Percentiles rank a stretch among this genome's conserved stretches.
These are phyloP conservation scores for Sclerotinia subarctica DNA, from an alignment of 2,329 filamentous ascomycete species.

Conservation along the genomic window DNA sequence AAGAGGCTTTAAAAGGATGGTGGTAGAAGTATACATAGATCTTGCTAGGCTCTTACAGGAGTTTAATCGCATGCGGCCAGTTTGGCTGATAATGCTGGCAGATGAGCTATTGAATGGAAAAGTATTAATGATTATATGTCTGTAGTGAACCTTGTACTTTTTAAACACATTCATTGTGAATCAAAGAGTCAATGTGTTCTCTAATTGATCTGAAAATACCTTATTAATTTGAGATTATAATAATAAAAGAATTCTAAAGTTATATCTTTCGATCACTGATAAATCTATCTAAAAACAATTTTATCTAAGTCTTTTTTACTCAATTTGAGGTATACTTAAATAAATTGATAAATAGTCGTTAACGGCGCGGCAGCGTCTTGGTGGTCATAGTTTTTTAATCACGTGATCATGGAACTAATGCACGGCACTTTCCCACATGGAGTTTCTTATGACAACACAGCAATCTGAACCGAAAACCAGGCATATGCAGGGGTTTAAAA, in stretches of 20 bases:
- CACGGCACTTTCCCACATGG: neutral
- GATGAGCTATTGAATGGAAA: constrained; percentile 13
- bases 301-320: too few relatives aligned
- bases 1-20: neutral
- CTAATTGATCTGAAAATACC: neutral
- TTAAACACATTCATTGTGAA: too few relatives aligned
- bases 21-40: constrained; percentile 21
- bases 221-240: too few relatives aligned
- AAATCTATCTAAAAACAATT: too few relatives aligned
- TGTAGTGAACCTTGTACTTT: neutral
- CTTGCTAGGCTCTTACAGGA: constrained; percentile 1
- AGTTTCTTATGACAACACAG: neutral
- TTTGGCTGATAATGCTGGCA: neutral
- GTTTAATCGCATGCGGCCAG: neutral
- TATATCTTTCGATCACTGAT: too few relatives aligned
- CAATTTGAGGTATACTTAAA: too few relatives aligned
- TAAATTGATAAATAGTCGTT: too few relatives aligned
- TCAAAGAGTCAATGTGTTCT: neutral
- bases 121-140: neutral
- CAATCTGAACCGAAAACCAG: neutral
- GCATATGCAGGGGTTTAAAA: too few relatives aligned
- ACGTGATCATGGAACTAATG: too few relatives aligned
- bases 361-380: too few relatives aligned
- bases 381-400: too few relatives aligned
- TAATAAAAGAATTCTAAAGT: too few relatives aligned